Conservation (phyloP, 129 eudicot genomes). For the Oenanthe sinensis region DNA sequence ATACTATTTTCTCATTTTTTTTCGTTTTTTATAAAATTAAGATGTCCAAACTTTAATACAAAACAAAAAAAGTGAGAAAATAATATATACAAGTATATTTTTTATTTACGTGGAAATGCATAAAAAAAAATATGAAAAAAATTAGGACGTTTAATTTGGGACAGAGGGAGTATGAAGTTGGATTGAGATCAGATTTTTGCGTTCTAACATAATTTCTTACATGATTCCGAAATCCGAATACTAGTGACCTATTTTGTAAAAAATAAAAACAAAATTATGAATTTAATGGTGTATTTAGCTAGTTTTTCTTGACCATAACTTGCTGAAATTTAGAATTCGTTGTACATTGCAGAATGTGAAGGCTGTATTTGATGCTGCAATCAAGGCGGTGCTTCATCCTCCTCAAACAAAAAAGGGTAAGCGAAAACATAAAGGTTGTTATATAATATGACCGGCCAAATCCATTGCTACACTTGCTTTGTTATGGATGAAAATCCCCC, state of each 20-base stretch:
- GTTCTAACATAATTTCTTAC: not conserved
- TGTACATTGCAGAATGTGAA: constrained; percentile 53
- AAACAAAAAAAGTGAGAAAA: too few relatives aligned
- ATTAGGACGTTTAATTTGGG: too few relatives aligned
- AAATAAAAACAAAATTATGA: not conserved
- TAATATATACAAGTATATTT: too few relatives aligned
- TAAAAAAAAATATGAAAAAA: too few relatives aligned
- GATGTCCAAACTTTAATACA: too few relatives aligned
- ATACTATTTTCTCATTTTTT: too few relatives aligned
- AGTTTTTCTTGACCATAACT: not conserved
- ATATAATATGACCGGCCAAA: constrained; percentile 25
- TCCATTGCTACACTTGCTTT: constrained; percentile 1
- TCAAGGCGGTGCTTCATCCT: constrained; percentile 67
- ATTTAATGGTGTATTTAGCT: not conserved
- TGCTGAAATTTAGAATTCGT: not conserved
- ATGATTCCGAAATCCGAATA: not conserved
- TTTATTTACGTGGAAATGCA: too few relatives aligned
- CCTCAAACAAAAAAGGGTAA: constrained; percentile 42
- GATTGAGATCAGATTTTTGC: not conserved
- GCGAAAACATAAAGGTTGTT: constrained; percentile 35
- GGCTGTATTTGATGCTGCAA: constrained; percentile 66
- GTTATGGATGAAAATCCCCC: not conserved
- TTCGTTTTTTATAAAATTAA: too few relatives aligned
- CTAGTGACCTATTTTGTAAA: not conserved
- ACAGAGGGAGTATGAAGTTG: too few relatives aligned